Conservation (phyloP, 2,329 filamentous ascomycete species). For the Verticillium tricorpus region DNA sequence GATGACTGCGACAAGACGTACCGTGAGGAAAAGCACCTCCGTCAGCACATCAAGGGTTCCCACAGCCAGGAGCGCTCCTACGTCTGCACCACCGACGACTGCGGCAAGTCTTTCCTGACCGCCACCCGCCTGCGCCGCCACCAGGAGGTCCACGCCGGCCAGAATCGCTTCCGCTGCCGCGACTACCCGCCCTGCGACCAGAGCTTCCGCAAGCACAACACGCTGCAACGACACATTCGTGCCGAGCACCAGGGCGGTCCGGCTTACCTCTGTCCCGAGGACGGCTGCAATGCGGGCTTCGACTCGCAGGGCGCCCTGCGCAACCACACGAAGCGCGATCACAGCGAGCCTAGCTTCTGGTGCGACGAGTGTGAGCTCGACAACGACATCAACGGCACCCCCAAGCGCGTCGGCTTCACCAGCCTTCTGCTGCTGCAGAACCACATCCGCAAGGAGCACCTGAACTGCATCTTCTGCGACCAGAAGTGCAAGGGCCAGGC, state of each 20-base stretch:
- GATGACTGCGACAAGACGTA: slow-evolving; percentile 77
- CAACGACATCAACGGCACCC: slow-evolving; percentile 28
- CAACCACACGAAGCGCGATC: slow-evolving; percentile 65
- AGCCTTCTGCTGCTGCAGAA: slow-evolving; percentile 66
- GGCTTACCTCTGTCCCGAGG: slow-evolving; percentile 65
- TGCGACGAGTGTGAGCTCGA: slow-evolving; percentile 65
- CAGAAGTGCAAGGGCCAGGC: slow-evolving; percentile 61
- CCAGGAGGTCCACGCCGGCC: slow-evolving; percentile 70
- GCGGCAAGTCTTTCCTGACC: slow-evolving; percentile 77
- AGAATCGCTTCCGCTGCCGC: slow-evolving; percentile 70
- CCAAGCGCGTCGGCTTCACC: slow-evolving; percentile 56
- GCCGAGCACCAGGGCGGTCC: slow-evolving; percentile 68
- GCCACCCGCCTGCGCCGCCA: slow-evolving; percentile 74
- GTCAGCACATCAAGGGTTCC: slow-evolving; percentile 77
- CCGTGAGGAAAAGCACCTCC: slow-evolving; percentile 79
- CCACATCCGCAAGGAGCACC: slow-evolving; percentile 70
- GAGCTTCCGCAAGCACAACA: slow-evolving; percentile 83
- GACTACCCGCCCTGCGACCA: slow-evolving; percentile 67
- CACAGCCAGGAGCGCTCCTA: slow-evolving; percentile 70
- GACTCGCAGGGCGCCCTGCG: slow-evolving; percentile 68
- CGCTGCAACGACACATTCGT: slow-evolving; percentile 76
- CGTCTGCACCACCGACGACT: slow-evolving; percentile 56
- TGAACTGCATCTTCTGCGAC: slow-evolving; percentile 72
- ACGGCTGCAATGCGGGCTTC: slow-evolving; percentile 63
- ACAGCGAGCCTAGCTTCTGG: slow-evolving; percentile 67